Conservation (phyloP, 2,329 filamentous ascomycete species). For the Aspergillus fumigatiaffinis region DNA sequence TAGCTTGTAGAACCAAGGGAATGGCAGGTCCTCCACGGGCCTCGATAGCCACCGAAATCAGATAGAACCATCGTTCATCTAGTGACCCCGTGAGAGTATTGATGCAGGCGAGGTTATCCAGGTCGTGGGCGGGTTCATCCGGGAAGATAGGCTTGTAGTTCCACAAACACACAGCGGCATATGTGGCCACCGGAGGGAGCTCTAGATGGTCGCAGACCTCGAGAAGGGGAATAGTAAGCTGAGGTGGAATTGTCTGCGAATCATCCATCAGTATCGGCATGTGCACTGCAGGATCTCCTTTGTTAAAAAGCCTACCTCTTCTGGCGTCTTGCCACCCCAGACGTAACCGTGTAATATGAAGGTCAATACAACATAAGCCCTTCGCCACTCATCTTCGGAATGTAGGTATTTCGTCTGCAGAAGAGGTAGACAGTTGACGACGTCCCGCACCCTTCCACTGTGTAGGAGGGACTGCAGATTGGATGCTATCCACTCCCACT, state of each 20-base stretch:
- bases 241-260: constrained; percentile 62
- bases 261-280: constrained; percentile 1
- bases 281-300: neutral
- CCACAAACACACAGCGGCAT: constrained; percentile 88
- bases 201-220: constrained; percentile 73
- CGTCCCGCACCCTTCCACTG: constrained; percentile 73
- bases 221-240: constrained; percentile 79
- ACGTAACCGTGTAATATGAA: constrained; percentile 84
- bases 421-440: constrained; percentile 76
- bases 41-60: constrained; percentile 93
- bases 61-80: constrained; percentile 98
- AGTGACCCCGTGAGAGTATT: constrained; percentile 89
- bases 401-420: constrained; percentile 78
- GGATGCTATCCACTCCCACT: constrained; percentile 82
- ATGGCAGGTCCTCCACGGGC: constrained; percentile 84
- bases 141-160: constrained; percentile 92
- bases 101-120: constrained; percentile 84
- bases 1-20: constrained; percentile 82
- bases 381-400: constrained; percentile 84
- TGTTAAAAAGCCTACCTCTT: constrained; percentile 54
- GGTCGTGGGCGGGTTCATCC: constrained; percentile 72
- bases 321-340: constrained; percentile 75
- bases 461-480: constrained; percentile 86
- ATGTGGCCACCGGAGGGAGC: constrained; percentile 88
- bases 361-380: constrained; percentile 73